Base-by-base conservation (phyloP, 2,329 filamentous ascomycete species). In the Paecilomyces sp. region DNA sequence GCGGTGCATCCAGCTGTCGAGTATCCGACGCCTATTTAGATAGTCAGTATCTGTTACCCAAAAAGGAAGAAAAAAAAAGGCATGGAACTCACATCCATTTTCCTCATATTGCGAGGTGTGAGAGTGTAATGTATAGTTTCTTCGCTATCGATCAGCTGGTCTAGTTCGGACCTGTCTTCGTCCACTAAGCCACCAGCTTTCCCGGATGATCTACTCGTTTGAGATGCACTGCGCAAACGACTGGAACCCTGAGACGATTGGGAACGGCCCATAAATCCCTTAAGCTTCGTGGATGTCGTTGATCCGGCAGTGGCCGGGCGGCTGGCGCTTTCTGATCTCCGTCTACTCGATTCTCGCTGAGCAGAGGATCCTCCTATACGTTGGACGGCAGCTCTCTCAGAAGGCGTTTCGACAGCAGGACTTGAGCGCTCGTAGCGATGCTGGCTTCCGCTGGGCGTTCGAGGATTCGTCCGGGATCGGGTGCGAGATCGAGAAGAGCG, bases 51-150 rank as follows among this genome's bases (percentile, higher is more conserved):
- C 41, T 18, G 8, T n/a, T 53, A 53, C 8, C 51, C 25, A 53
- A 6, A 6, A 53, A 53, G 9, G 13, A 12, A 53, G 28, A 53
- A 9, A 25, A 12, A 53, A 53, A 53, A 9, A 1, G 24, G 22
- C 7, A 6, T 9, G 9, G n/a, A 13, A 79, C 84, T 77, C 77
- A 90, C 88, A 73, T 90, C 86, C 66, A 90, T 86, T 64, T 90
- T 84, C 62, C 89, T 87, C 83, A 93, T 90, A 65, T 83, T 90
- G 69, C 89, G 86, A 0, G 90, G 90, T 0, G 90, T 94, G 30
- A 93, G 79, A 1, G 90, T 93, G 71, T 89, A 93, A 66, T 90
- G 90, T 52, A 93, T 87, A 1, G 90, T 93, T 70, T 92, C 85
- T 66, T 91, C 88, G 71, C 90, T 92, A 59, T 90, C 85, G 63